Evolutionary conservation across 2,329 filamentous ascomycete genomes (phyloP).

Genomic region (Monosporascus sp.): DNA sequence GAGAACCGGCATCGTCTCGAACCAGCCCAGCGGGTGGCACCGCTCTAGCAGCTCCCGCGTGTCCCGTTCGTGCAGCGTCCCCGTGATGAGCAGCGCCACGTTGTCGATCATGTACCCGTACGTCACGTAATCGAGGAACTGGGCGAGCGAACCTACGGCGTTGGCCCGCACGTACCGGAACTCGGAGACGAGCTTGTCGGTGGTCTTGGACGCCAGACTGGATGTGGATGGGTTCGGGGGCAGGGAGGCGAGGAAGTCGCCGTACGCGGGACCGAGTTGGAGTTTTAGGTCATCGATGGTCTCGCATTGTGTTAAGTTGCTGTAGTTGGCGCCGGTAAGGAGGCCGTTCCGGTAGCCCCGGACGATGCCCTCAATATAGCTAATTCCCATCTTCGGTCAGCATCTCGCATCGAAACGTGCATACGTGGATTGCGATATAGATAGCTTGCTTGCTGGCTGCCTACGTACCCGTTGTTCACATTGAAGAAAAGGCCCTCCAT

Average conservation of each 20-base stretch:
- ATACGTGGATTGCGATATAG: background rate
- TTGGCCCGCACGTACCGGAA: conserved; percentile 96
- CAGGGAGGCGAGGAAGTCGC: conserved; percentile 89
- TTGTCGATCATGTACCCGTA: conserved; percentile 99
- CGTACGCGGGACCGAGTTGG: conserved; percentile 92
- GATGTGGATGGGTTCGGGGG: conserved; percentile 97
- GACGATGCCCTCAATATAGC: conserved; percentile 96
- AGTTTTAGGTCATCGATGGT: conserved; percentile 97
- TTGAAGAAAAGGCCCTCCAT: conserved; percentile 97
- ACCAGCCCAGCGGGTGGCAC: conserved; percentile 97
- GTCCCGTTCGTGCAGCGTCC: conserved; percentile 94
- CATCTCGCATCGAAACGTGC: background rate
- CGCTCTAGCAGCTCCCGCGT: conserved; percentile 91
- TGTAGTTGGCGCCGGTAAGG: conserved; percentile 84
- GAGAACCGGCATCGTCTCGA: conserved; percentile 97
- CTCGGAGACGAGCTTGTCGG: conserved; percentile 95
- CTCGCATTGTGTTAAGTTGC: conserved; percentile 95
- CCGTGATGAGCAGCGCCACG: conserved; percentile 93
- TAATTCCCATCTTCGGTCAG: conserved; percentile 33
- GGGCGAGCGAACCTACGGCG: conserved; percentile 81
- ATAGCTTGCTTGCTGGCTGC: background rate
- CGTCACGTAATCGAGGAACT: conserved; percentile 96
- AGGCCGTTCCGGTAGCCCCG: conserved; percentile 94
- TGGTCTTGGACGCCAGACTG: conserved; percentile 87
- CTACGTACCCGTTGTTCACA: conserved; percentile 77